Evolutionary conservation across 176 grass and related monocot genomes (phyloP).

Genomic region (Ampelocalamus luodianensis): DNA sequence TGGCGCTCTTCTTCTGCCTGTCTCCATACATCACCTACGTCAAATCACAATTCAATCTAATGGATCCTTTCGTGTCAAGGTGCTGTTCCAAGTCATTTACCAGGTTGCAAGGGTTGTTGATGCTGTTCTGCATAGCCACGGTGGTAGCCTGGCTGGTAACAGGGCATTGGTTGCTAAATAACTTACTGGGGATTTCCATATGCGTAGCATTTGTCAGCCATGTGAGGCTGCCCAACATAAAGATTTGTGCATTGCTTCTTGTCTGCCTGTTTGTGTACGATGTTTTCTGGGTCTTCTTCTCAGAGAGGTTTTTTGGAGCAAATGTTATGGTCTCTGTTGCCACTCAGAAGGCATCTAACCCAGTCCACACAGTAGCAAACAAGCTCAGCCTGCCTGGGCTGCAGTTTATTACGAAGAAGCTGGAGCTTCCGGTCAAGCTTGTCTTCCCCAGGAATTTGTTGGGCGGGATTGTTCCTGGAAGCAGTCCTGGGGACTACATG

Average conservation of each 20-base stretch:
- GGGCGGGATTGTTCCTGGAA: slow-evolving; percentile 77
- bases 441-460: slow-evolving; percentile 95
- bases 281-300: slow-evolving; percentile 99
- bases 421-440: slow-evolving; percentile 97
- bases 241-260: slow-evolving; percentile 85
- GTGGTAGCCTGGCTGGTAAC: slow-evolving; percentile 80
- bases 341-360: slow-evolving; percentile 97
- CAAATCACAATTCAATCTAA: slow-evolving; percentile 54
- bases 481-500: slow-evolving; percentile 81
- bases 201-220: slow-evolving; percentile 97
- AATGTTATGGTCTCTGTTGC: slow-evolving; percentile 99
- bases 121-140: slow-evolving; percentile 62
- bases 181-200: slow-evolving; percentile 82
- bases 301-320: slow-evolving; percentile 91
- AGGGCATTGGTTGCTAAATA: slow-evolving; percentile 96
- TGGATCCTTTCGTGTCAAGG: slow-evolving; percentile 73
- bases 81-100: slow-evolving; percentile 92
- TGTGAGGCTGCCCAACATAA: slow-evolving; percentile 95
- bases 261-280: slow-evolving; percentile 91
- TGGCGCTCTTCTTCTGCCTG: slow-evolving; percentile 90
- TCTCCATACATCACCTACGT: slow-evolving; percentile 62
- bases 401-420: slow-evolving; percentile 84
- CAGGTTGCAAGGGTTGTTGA: slow-evolving; percentile 61
- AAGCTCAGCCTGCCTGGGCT: slow-evolving; percentile 91
- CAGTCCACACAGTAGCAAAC: slow-evolving; percentile 83